Base-by-base conservation (phyloP, 257 asterid species). In the Handroanthus guayacan region DNA sequence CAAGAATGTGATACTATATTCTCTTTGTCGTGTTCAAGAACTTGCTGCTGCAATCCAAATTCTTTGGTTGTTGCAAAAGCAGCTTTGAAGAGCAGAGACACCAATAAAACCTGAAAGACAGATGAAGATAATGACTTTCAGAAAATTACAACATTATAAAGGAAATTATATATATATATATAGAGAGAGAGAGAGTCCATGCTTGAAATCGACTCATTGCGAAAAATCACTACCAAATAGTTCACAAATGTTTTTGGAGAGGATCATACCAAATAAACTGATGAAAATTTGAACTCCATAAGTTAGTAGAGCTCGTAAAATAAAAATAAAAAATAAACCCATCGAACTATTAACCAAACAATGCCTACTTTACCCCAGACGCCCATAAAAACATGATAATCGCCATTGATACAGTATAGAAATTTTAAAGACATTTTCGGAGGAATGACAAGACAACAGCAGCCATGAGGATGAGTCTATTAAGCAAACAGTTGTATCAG, bases 1-100 rank as follows among this genome's bases (percentile, higher is more conserved):
- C 97, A 91, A 65, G 97, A 87, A 81, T 91, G 97, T 48, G 93
- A 84, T 74, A 80, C 67, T 43, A 79, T 71, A 71, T 65, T 77
- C 34, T 82, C 82, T 10, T 79, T 80, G 60, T 77, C 84, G 64
- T 81, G 79, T 62, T 84, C 87, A 62, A 70, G 41, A 52, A 79
- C 84, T 64, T 83, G 84, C 68, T 83, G 72, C 68, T 64, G 82
- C 84, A 83, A 71, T 37, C 54, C 68, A 82, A 82, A 83, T 20
- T 79, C 90, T 14, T 82, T 75, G 52, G 80, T 44, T 67, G 90
- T 69, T 62, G 83, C 90, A 62, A 74, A 75, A 62, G 82, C 81
- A 72, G 79, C 88, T 79, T 84, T 84, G 11, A 85, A 31, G 39
- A 85, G 83, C 74, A 89, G 78, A 76, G 85, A 82, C 68, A 86